A percentile compares a stretch with the other conserved stretches of the same genome.
These are phyloP conservation scores for Rubroboletus pulcherrimus DNA, from an alignment of 768 basidiomycete genomes.

Conservation along the genomic window DNA sequence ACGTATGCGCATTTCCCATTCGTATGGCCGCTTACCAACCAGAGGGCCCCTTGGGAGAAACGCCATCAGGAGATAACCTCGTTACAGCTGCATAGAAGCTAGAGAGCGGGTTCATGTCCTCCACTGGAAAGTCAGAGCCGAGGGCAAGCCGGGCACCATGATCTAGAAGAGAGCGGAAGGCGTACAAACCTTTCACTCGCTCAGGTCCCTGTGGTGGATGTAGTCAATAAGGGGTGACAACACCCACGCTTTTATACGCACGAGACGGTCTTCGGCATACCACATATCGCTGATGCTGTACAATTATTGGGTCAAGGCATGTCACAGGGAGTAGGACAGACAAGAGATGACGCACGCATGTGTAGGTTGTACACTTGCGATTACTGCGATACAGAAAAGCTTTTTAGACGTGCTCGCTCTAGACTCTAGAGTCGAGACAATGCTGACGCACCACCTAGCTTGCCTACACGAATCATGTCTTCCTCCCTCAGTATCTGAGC, in stretches of 20 bases:
- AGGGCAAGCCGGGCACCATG: slow-evolving; percentile 67
- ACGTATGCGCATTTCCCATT: background rate
- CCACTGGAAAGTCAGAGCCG: slow-evolving; percentile 91
- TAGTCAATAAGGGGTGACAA: background rate
- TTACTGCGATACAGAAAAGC: slow-evolving; percentile 46
- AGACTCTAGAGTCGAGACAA: background rate
- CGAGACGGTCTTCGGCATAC: slow-evolving; percentile 81
- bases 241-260: slow-evolving; percentile 31
- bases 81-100: slow-evolving; percentile 89
- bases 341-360: slow-evolving; percentile 56
- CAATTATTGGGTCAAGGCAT: background rate
- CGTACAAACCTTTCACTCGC: slow-evolving; percentile 81
- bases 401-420: background rate
- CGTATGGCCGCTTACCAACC: slow-evolving; percentile 61
- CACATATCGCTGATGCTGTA: slow-evolving; percentile 80
- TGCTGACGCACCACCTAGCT: slow-evolving; percentile 61
- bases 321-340: background rate
- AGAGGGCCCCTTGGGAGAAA: slow-evolving; percentile 74
- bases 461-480: slow-evolving; percentile 75
- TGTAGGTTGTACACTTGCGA: slow-evolving; percentile 87
- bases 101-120: slow-evolving; percentile 76
- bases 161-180: slow-evolving; percentile 72
- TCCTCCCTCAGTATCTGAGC: slow-evolving; percentile 79
- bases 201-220: slow-evolving; percentile 60
- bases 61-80: slow-evolving; percentile 62